These are phyloP conservation scores for Escovopsis sp. DNA, from an alignment of 2,329 filamentous ascomycete genomes.

Conservation along the genomic window DNA sequence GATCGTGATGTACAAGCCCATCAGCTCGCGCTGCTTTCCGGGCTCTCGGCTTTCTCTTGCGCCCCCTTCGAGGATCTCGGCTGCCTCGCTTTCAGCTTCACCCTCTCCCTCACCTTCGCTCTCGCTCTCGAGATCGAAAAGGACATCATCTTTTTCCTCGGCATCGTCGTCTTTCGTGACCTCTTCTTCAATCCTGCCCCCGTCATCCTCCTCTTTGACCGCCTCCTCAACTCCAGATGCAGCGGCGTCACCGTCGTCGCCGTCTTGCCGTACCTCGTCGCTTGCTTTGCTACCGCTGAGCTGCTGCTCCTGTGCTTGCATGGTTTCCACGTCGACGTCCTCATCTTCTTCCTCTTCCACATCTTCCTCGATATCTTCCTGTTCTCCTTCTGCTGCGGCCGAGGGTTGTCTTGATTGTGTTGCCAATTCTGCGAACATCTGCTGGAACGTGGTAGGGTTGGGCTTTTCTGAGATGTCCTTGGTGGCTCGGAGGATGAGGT, in stretches of 20 bases:
- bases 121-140: background rate
- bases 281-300: background rate
- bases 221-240: background rate
- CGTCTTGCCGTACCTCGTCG: background rate
- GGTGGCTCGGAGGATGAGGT: conserved; percentile 37
- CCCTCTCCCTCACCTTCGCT: conserved; percentile 3
- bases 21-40: conserved; percentile 22
- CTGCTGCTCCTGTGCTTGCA: background rate
- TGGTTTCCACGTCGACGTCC: background rate
- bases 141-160: conserved; percentile 4
- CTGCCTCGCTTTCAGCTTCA: background rate
- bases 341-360: background rate
- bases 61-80: too few relatives aligned
- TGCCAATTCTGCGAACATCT: conserved; percentile 33
- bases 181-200: background rate
- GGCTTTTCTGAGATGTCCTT: conserved; percentile 26
- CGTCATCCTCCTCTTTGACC: background rate
- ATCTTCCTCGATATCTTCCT: background rate
- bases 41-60: background rate
- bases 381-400: too few relatives aligned
- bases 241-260: background rate
- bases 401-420: conserved; percentile 16
- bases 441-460: conserved; percentile 34
- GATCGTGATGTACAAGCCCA: conserved; percentile 58
- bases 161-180: conserved; percentile 1